Evolutionary conservation across 331 rosid genomes (phyloP).

Genomic region (Stylosanthes scabra): DNA sequence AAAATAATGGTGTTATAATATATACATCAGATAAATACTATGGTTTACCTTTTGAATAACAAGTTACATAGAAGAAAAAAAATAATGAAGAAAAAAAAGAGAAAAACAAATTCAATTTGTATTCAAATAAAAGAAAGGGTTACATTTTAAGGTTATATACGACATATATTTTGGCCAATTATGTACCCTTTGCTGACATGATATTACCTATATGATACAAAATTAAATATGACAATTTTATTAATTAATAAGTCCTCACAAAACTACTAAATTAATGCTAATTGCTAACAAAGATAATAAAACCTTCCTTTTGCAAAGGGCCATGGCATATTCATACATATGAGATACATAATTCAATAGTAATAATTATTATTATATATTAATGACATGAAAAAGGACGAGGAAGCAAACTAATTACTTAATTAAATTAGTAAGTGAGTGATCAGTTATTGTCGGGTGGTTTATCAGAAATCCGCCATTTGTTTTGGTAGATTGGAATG

Average conservation of each 20-base stretch:
- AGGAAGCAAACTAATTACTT: neutral
- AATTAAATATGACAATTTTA: neutral
- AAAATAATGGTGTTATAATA: too few relatives aligned
- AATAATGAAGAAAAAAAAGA: neutral
- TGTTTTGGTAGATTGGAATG: slow-evolving; percentile 28
- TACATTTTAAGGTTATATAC: slow-evolving; percentile 17
- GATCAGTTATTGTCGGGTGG: slow-evolving; percentile 31
- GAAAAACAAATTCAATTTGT: neutral
- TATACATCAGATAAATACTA: neutral
- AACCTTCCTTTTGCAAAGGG: neutral
- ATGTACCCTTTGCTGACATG: slow-evolving; percentile 14
- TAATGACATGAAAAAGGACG: neutral
- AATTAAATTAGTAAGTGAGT: neutral
- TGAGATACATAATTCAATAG: neutral
- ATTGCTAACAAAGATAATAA: slow-evolving; percentile 4
- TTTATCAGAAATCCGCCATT: slow-evolving; percentile 27
- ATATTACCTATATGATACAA: neutral
- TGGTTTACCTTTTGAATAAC: neutral
- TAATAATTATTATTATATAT: neutral
- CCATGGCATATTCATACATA: too few relatives aligned
- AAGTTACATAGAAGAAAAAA: too few relatives aligned
- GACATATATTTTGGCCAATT: slow-evolving; percentile 19
- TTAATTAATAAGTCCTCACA: too few relatives aligned
- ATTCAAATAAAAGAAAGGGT: neutral
- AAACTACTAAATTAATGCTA: neutral